Evolutionary conservation across 2,329 filamentous ascomycete genomes (phyloP).

Genomic region (Aspergillus sp.): DNA sequence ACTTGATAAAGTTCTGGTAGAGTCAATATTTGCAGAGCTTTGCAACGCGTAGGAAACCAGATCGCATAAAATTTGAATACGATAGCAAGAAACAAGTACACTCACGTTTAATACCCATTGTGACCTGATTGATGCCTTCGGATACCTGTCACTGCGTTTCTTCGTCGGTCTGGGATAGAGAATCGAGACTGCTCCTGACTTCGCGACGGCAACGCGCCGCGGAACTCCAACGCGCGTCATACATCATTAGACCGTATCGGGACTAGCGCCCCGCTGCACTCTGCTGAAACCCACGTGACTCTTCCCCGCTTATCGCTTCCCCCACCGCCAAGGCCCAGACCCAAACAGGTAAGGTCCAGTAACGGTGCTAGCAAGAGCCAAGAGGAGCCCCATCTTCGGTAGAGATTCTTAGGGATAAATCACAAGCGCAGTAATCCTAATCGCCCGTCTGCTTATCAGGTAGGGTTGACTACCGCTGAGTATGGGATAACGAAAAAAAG

Average conservation of each 20-base stretch:
- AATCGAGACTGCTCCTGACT: not conserved
- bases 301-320: not conserved
- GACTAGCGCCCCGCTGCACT: constrained; percentile 5
- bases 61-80: not conserved
- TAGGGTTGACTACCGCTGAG: too few relatives aligned
- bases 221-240: constrained; percentile 11
- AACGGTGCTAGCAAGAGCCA: too few relatives aligned
- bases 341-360: too few relatives aligned
- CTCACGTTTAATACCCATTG: constrained; percentile 51
- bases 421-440: too few relatives aligned
- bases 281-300: constrained; percentile 13
- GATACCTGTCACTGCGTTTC: too few relatives aligned
- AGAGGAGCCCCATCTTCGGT: too few relatives aligned
- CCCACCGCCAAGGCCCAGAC: not conserved
- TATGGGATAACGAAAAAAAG: too few relatives aligned
- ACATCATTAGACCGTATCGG: constrained; percentile 13
- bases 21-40: too few relatives aligned
- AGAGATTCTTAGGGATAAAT: too few relatives aligned
- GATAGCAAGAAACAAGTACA: constrained; percentile 33
- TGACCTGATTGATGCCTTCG: constrained; percentile 5
- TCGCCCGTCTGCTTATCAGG: too few relatives aligned
- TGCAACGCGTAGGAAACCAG: not conserved
- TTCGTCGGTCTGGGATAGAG: not conserved
- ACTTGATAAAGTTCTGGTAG: constrained; percentile 64
- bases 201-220: constrained; percentile 11